Evolutionary conservation across 257 asterid species (phyloP).

Genomic region (Petrea volubilis): DNA sequence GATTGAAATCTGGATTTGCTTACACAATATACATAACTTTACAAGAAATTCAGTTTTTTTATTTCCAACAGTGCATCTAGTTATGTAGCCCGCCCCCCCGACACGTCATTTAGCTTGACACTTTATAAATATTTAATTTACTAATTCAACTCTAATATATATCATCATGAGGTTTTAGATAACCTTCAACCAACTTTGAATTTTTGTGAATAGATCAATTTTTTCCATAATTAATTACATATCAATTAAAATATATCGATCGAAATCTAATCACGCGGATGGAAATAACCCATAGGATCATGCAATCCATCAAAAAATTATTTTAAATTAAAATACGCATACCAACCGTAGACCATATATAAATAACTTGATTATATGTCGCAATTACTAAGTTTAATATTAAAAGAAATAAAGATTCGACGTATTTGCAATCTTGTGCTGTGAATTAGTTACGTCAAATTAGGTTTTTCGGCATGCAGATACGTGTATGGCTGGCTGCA

Average conservation of each 20-base stretch:
- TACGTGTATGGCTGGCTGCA: constrained; percentile 33
- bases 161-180: constrained; percentile 25
- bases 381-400: neutral
- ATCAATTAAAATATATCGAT: neutral
- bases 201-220: neutral
- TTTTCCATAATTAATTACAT: neutral
- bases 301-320: neutral
- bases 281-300: neutral
- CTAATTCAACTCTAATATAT: constrained; percentile 20
- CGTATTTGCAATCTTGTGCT: neutral
- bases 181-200: constrained; percentile 35
- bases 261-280: neutral
- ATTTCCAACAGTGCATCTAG: neutral
- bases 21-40: neutral
- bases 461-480: neutral
- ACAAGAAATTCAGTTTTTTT: neutral
- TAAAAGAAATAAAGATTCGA: neutral
- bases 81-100: neutral
- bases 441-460: constrained; percentile 19
- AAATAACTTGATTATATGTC: neutral
- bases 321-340: neutral
- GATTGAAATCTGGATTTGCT: constrained; percentile 26
- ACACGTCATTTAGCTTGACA: constrained; percentile 18
- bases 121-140: constrained; percentile 5
- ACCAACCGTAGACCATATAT: neutral